These are phyloP conservation scores for Eucommia ulmoides DNA, from an alignment of 257 asterid species.

Conservation along the genomic window DNA sequence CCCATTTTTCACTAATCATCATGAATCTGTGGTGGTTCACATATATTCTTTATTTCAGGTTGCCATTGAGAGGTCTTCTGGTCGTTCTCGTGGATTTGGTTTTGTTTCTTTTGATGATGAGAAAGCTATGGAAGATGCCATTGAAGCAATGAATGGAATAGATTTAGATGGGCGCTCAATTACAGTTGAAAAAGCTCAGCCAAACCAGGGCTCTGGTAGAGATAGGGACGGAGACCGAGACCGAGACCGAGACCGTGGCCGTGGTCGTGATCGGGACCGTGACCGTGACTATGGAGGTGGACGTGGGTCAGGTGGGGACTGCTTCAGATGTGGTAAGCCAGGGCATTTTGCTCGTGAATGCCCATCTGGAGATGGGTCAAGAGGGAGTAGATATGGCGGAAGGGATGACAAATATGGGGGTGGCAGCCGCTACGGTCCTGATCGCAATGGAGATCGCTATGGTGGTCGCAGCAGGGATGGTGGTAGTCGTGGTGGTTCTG, in stretches of 20 bases:
- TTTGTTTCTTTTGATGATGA: slow-evolving; percentile 86
- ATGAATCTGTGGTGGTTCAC: too few species aligned
- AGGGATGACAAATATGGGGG: slow-evolving; percentile 36
- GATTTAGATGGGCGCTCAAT: slow-evolving; percentile 81
- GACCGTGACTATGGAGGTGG: slow-evolving; percentile 59
- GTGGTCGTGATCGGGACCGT: slow-evolving; percentile 54
- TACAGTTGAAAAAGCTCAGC: slow-evolving; percentile 83
- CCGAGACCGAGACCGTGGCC: slow-evolving; percentile 47
- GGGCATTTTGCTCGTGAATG: slow-evolving; percentile 97
- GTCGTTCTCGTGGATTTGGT: slow-evolving; percentile 92
- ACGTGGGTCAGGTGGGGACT: slow-evolving; percentile 81
- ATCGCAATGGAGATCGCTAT: too few species aligned
- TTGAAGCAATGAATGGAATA: slow-evolving; percentile 81
- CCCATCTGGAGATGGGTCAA: slow-evolving; percentile 65
- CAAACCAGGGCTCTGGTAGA: slow-evolving; percentile 58
- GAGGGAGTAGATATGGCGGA: slow-evolving; percentile 55
- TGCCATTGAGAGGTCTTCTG: slow-evolving; percentile 61
- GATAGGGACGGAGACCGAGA: slow-evolving; percentile 46
- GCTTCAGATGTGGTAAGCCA: slow-evolving; percentile 90
- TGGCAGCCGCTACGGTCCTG: slow-evolving; percentile 23
- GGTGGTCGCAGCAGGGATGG: not conserved
- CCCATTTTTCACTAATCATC: too few species aligned
- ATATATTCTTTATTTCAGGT: slow-evolving; percentile 27
- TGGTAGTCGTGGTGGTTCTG: slow-evolving; percentile 26
- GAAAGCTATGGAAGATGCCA: slow-evolving; percentile 84